phyloP scores from a whole-genome alignment of 225 moss, liverwort and hornwort species.

The Asterella californica region DNA sequence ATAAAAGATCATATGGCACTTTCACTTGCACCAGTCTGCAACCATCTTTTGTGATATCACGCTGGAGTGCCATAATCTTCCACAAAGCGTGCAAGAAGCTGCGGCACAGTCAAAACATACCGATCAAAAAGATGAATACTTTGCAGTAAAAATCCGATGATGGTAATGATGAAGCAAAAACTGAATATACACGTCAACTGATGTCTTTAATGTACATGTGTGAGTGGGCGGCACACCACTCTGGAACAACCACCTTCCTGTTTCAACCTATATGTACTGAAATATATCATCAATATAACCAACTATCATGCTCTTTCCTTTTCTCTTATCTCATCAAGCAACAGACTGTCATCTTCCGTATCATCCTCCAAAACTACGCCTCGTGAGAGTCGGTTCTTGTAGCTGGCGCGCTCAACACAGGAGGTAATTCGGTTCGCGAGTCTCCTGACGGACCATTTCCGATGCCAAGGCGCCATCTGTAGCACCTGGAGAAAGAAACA shows the following conservation, averaged over 20 bases:
- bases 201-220: not conserved
- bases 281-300: not conserved
- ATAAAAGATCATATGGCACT: too few relatives aligned
- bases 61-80: not conserved
- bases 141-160: not conserved
- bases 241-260: not conserved
- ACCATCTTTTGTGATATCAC: not conserved
- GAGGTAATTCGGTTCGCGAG: slow-evolving; percentile 68
- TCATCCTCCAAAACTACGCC: slow-evolving; percentile 58
- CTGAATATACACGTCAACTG: not conserved
- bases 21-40: not conserved
- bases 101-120: not conserved
- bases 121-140: not conserved
- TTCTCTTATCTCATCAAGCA: slow-evolving; percentile 1
- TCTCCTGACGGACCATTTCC: slow-evolving; percentile 87
- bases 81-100: not conserved
- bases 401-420: slow-evolving; percentile 87
- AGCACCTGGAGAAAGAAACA: slow-evolving; percentile 49
- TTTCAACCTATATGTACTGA: not conserved
- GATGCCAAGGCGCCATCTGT: slow-evolving; percentile 97
- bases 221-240: not conserved
- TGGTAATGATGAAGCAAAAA: not conserved
- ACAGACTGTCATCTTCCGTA: slow-evolving; percentile 10
- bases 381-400: slow-evolving; percentile 56
- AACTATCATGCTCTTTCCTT: not conserved